A percentile compares a stretch with the other conserved stretches of the same genome.
Evolutionary conservation across 441 rosid species (phyloP).

Genomic region (Bocquillonia castaneifolia): DNA sequence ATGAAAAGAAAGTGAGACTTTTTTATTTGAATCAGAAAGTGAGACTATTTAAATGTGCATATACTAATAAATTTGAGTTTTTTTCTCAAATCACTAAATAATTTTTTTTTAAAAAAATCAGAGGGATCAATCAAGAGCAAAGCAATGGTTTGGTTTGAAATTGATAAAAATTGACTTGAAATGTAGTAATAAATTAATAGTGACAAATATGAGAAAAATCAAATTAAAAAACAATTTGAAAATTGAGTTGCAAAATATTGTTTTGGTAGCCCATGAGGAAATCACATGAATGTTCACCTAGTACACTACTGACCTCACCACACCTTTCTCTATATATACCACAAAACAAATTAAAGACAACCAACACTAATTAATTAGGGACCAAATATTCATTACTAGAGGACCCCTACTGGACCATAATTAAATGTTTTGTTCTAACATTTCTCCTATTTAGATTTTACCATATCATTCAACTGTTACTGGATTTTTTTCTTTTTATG

Average conservation of each 20-base stretch:
- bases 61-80: too few species aligned
- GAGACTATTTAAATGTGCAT: too few species aligned
- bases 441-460: background rate
- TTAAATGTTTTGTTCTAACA: background rate
- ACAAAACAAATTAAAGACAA: background rate
- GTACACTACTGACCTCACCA: too few species aligned
- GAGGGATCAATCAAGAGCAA: background rate
- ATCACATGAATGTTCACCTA: conserved; percentile 28
- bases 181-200: conserved; percentile 10
- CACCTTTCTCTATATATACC: background rate
- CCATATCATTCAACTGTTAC: conserved; percentile 11
- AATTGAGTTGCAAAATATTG: background rate
- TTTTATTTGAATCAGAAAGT: too few species aligned
- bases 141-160: too few species aligned
- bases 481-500: background rate
- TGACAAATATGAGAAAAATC: background rate
- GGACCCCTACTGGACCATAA: conserved; percentile 36
- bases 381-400: conserved; percentile 21
- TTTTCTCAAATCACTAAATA: background rate
- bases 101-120: background rate
- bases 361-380: conserved; percentile 7
- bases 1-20: too few species aligned
- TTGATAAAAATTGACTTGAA: background rate
- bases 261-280: conserved; percentile 23
- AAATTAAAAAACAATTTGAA: background rate